A percentile compares a stretch with the other conserved stretches of the same genome.
phyloP scores from a whole-genome alignment of 805 yeast genomes.

The Naumovozyma baii region DNA sequence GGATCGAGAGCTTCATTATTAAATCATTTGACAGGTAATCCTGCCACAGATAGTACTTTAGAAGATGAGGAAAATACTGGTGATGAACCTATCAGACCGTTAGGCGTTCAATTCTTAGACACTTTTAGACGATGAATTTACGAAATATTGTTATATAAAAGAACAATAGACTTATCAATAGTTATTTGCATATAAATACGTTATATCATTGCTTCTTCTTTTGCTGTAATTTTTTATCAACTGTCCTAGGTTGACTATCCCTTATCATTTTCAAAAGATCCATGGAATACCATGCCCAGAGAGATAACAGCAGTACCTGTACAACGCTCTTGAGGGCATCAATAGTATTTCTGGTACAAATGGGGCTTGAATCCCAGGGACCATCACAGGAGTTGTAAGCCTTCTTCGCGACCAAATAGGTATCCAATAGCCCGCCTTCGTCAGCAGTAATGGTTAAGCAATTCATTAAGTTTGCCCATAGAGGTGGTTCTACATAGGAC shows the following conservation, averaged over 20 bases:
- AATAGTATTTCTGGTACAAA: background rate
- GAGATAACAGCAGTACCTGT: background rate
- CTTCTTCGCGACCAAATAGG: background rate
- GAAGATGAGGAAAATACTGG: conserved; percentile 32
- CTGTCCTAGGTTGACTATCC: background rate
- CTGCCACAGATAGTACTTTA: background rate
- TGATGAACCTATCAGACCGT: conserved; percentile 52
- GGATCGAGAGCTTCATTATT: no score
- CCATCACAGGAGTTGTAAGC: background rate
- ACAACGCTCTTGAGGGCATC: background rate
- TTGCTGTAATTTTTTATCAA: background rate
- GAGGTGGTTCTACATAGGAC: background rate
- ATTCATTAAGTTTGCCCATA: background rate
- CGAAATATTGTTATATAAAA: no score
- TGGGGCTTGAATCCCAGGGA: background rate
- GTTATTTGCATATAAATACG: no score
- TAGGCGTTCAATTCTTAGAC: conserved; percentile 52
- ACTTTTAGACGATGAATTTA: conserved; percentile 41
- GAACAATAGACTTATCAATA: no score
- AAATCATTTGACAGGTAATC: no score
- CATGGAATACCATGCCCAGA: background rate
- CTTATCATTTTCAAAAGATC: background rate
- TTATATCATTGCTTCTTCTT: background rate
- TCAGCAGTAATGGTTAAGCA: background rate
- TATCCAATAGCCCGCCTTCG: background rate